A percentile compares a stretch with the other conserved stretches of the same genome.
Evolutionary conservation across 768 basidiomycete genomes (phyloP).

Genomic region (Lactarius sanguifluus): DNA sequence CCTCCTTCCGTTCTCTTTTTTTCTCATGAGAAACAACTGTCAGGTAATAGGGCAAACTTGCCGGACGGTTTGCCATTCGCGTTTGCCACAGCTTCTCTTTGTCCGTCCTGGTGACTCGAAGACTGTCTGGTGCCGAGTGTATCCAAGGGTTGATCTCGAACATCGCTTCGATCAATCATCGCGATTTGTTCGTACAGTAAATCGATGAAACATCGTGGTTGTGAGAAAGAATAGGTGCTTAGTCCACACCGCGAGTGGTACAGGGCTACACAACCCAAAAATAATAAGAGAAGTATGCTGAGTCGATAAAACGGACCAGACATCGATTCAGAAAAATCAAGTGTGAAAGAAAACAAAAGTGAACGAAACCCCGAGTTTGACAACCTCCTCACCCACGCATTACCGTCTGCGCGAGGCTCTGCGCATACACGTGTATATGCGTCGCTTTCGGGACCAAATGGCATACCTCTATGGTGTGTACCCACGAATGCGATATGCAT

Average conservation of each 20-base stretch:
- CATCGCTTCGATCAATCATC: not conserved
- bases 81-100: not conserved
- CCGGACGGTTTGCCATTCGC: not conserved
- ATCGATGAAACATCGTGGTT: not conserved
- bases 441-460: conserved; percentile 58
- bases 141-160: not conserved
- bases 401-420: conserved; percentile 17
- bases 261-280: conserved; percentile 9
- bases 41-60: not conserved
- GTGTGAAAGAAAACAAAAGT: conserved; percentile 3
- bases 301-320: not conserved
- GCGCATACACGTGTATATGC: conserved; percentile 61
- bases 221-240: not conserved
- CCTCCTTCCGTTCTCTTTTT: not conserved
- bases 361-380: conserved; percentile 5
- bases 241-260: not conserved
- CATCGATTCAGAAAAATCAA: not conserved
- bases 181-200: not conserved
- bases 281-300: conserved; percentile 16
- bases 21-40: not conserved
- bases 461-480: conserved; percentile 81
- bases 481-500: conserved; percentile 74
- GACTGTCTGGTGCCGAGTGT: not conserved
- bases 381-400: conserved; percentile 19
- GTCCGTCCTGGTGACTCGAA: not conserved